A percentile compares a stretch with the other conserved stretches of the same genome.
phyloP scores from a whole-genome alignment of 495 filamentous ascomycete genomes.

The Penicillium canariense region DNA sequence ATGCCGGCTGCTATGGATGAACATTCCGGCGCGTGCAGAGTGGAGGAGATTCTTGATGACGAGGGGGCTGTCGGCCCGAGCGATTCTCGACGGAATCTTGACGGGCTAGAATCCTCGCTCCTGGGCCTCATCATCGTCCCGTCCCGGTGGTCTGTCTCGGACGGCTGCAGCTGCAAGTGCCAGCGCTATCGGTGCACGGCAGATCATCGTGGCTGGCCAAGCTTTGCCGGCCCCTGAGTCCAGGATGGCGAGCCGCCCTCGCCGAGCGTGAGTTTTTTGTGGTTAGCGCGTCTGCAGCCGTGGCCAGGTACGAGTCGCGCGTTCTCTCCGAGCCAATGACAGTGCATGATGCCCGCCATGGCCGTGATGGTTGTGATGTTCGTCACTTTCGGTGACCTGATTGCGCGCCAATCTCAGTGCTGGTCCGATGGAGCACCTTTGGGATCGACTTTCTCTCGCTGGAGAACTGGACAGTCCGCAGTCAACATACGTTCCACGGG shows the following conservation, averaged over 20 bases:
- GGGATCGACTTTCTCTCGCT: too few relatives aligned
- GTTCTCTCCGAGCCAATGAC: background rate
- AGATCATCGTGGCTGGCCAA: slow-evolving; percentile 4
- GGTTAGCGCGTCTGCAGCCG: background rate
- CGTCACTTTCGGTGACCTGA: background rate
- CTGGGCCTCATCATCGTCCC: background rate
- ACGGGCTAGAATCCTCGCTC: background rate
- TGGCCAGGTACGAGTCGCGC: background rate
- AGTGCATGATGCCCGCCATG: background rate
- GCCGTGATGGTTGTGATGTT: too few relatives aligned
- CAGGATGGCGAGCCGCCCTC: background rate
- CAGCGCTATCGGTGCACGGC: background rate
- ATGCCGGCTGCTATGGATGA: slow-evolving; percentile 17
- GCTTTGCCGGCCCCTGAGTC: background rate
- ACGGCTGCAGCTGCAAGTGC: background rate
- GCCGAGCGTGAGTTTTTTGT: background rate
- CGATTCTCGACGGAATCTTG: background rate
- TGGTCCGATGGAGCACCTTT: too few relatives aligned
- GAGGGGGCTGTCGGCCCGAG: background rate
- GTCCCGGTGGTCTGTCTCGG: background rate
- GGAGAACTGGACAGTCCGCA: background rate
- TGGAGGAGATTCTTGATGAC: slow-evolving; percentile 23
- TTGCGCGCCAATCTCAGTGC: background rate
- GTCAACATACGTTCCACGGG: background rate
- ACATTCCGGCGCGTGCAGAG: slow-evolving; percentile 18